Evolutionary conservation across 192 early-diverging fungal species (phyloP).

Genomic region (Spizellomyces punctatus): DNA sequence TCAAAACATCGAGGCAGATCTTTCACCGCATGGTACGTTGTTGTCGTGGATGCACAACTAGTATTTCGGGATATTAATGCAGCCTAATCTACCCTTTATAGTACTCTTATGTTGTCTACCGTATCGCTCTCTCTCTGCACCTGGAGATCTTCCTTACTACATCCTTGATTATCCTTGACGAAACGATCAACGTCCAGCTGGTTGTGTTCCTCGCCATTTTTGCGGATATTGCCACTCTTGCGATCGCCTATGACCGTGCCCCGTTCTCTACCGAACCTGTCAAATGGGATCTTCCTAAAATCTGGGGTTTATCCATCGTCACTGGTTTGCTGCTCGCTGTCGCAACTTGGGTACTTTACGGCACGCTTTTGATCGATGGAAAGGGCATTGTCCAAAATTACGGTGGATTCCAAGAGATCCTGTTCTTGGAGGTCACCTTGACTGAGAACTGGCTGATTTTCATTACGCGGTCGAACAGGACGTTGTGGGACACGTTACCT

Average conservation of each 20-base stretch:
- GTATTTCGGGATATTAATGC: constrained; percentile 72
- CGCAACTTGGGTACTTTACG: constrained; percentile 23
- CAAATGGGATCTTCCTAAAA: constrained; percentile 18
- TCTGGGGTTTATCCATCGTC: constrained; percentile 25
- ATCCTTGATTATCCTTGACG: constrained; percentile 35
- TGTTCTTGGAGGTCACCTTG: constrained; percentile 28
- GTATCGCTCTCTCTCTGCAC: constrained; percentile 24
- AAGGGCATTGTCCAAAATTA: constrained; percentile 23
- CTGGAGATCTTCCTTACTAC: constrained; percentile 14
- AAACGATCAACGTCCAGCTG: constrained; percentile 73
- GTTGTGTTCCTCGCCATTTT: constrained; percentile 97
- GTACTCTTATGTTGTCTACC: constrained; percentile 30
- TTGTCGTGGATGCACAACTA: constrained; percentile 88
- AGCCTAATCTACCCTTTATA: constrained; percentile 66
- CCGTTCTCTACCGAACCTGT: constrained; percentile 24
- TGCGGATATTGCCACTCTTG: constrained; percentile 78
- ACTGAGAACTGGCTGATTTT: constrained; percentile 31
- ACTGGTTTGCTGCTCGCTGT: constrained; percentile 22
- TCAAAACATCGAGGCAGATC: constrained; percentile 87
- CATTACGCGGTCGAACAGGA: constrained; percentile 17
- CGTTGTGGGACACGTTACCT: constrained; percentile 11
- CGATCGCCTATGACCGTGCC: constrained; percentile 30
- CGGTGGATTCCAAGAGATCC: constrained; percentile 16
- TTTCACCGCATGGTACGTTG: constrained; percentile 98
- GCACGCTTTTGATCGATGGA: constrained; percentile 21